A percentile compares a stretch with the other conserved stretches of the same genome.
Conservation (phyloP, 345 rosid genomes). For the Citrus sinensis region DNA sequence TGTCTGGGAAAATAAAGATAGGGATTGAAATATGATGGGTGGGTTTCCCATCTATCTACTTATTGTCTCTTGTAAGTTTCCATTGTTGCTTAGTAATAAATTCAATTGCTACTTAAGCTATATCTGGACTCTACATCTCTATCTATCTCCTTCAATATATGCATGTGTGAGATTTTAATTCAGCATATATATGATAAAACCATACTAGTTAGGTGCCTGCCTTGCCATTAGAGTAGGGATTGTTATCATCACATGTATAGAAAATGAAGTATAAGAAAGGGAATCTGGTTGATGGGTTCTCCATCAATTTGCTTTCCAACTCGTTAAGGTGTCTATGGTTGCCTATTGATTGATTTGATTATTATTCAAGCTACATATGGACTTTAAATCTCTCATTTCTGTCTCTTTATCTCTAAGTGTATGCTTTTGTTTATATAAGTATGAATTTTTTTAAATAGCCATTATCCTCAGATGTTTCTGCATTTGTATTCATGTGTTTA, state of each 20-base stretch:
- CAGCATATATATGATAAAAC: neutral
- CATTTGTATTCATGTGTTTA: neutral
- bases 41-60: constrained; percentile 19
- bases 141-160: neutral
- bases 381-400: neutral
- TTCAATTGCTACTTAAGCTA: constrained; percentile 16
- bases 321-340: constrained; percentile 28
- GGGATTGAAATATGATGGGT: constrained; percentile 14
- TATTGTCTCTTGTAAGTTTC: constrained; percentile 21
- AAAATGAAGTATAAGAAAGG: constrained; percentile 16
- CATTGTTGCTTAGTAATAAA: constrained; percentile 27
- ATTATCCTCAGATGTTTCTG: neutral
- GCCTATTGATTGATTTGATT: constrained; percentile 6
- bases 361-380: constrained; percentile 26
- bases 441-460: neutral
- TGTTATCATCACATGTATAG: constrained; percentile 33
- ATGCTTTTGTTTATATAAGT: neutral
- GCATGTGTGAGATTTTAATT: neutral
- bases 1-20: constrained; percentile 27
- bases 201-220: neutral
- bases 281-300: constrained; percentile 15
- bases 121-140: constrained; percentile 23
- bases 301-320: constrained; percentile 10
- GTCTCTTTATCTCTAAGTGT: neutral
- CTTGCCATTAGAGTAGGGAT: constrained; percentile 15